A percentile compares a stretch with the other conserved stretches of the same genome.
phyloP scores from a whole-genome alignment of 352 stramenopile genomes.

The Blastocystis sp. region DNA sequence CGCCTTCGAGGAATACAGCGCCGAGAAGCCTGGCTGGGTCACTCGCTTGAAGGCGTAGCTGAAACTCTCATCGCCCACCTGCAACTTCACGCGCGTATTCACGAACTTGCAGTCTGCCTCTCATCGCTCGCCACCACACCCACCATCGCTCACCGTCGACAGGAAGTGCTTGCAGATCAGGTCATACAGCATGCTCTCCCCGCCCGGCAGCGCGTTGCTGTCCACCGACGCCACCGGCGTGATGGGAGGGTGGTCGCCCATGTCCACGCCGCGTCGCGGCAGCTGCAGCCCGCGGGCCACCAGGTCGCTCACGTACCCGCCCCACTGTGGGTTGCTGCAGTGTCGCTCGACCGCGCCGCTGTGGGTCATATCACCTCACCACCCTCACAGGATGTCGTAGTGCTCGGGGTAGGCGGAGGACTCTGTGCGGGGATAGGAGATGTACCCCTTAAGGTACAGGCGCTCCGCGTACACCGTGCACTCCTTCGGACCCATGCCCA shows the following conservation, averaged over 20 bases:
- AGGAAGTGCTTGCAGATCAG: slow-evolving; percentile 83
- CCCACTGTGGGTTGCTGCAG: slow-evolving; percentile 75
- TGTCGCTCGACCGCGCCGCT: slow-evolving; percentile 77
- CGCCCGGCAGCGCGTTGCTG: slow-evolving; percentile 75
- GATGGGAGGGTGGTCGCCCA: slow-evolving; percentile 79
- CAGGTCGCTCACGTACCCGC: slow-evolving; percentile 76
- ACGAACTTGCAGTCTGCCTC: slow-evolving; percentile 75
- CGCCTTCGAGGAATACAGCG: slow-evolving; percentile 9
- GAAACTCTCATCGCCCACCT: slow-evolving; percentile 77
- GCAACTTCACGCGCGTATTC: slow-evolving; percentile 75
- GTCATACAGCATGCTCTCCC: slow-evolving; percentile 80
- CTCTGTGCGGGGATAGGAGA: slow-evolving; percentile 83
- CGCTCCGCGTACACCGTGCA: slow-evolving; percentile 79
- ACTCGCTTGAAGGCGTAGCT: slow-evolving; percentile 75
- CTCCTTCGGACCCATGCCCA: slow-evolving; percentile 76
- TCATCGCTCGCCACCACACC: slow-evolving; percentile 72
- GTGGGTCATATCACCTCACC: neutral
- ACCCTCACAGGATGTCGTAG: slow-evolving; percentile 77
- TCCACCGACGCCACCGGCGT: slow-evolving; percentile 75
- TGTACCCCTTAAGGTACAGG: slow-evolving; percentile 81
- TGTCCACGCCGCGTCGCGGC: slow-evolving; percentile 72
- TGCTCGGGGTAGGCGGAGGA: slow-evolving; percentile 80
- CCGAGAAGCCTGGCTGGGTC: slow-evolving; percentile 72
- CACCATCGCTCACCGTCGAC: slow-evolving; percentile 79
- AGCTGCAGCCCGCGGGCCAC: slow-evolving; percentile 70